These are phyloP conservation scores for Ogataea kodamae DNA, from an alignment of 805 yeast genomes.

Conservation along the genomic window DNA sequence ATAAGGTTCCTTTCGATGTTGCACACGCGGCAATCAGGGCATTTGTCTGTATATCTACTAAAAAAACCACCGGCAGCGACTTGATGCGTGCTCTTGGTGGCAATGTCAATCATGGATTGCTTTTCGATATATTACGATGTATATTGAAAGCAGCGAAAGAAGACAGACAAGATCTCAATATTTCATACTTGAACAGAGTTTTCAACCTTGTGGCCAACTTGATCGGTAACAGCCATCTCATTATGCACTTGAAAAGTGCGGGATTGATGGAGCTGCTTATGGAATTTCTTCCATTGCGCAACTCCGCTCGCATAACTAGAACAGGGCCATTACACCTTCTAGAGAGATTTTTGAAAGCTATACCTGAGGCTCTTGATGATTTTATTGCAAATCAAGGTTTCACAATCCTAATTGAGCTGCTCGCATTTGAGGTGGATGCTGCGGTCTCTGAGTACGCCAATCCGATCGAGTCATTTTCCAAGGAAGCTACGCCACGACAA, in stretches of 20 bases:
- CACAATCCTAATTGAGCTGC: conserved; percentile 51
- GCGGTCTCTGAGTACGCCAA: conserved; percentile 59
- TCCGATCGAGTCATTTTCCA: conserved; percentile 47
- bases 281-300: conserved; percentile 52
- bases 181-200: conserved; percentile 35
- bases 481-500: conserved; percentile 55
- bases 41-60: conserved; percentile 63
- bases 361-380: conserved; percentile 51
- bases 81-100: conserved; percentile 77
- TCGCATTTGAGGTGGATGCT: conserved; percentile 61
- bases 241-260: conserved; percentile 61
- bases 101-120: conserved; percentile 78
- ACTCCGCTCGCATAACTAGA: conserved; percentile 51
- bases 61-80: conserved; percentile 71
- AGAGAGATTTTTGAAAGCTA: conserved; percentile 41
- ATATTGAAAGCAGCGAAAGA: conserved; percentile 50
- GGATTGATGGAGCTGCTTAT: conserved; percentile 68
- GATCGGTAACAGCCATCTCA: conserved; percentile 51
- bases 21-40: conserved; percentile 62
- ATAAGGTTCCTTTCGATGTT: conserved; percentile 48
- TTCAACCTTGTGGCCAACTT: conserved; percentile 63
- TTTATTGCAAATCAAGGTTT: conserved; percentile 71
- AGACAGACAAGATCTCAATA: conserved; percentile 26
- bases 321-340: conserved; percentile 63
- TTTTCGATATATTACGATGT: conserved; percentile 67